Conservation (phyloP, 768 basidiomycete genomes). For the Xerocomus potaroensis region DNA sequence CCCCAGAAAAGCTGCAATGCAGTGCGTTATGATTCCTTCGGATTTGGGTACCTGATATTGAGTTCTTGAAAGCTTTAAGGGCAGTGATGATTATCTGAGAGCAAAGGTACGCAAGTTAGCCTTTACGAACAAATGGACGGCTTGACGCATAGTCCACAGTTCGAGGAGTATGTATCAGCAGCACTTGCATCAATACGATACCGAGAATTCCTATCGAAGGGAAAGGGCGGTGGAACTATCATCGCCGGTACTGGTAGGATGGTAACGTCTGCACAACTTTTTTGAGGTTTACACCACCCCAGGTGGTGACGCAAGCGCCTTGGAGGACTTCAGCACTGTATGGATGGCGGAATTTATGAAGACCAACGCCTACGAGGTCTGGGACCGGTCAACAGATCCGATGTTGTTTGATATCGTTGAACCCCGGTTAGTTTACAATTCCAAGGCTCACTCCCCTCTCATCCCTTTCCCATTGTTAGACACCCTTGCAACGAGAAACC, state of each 20-base stretch:
- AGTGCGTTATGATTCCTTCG: slow-evolving; percentile 41
- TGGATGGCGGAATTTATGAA: slow-evolving; percentile 89
- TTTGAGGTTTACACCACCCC: slow-evolving; percentile 20
- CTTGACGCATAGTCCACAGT: slow-evolving; percentile 32
- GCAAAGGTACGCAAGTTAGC: slow-evolving; percentile 52
- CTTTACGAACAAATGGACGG: neutral
- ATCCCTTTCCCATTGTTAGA: slow-evolving; percentile 35
- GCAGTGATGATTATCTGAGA: slow-evolving; percentile 92
- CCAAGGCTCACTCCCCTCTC: neutral
- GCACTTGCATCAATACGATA: slow-evolving; percentile 88
- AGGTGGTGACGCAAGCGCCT: slow-evolving; percentile 54
- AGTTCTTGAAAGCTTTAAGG: slow-evolving; percentile 67
- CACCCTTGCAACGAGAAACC: slow-evolving; percentile 94
- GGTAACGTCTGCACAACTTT: neutral
- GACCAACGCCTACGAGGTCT: slow-evolving; percentile 84
- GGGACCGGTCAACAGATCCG: slow-evolving; percentile 89
- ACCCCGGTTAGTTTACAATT: slow-evolving; percentile 55
- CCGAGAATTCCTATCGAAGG: slow-evolving; percentile 75
- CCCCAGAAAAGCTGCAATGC: slow-evolving; percentile 55
- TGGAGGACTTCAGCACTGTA: slow-evolving; percentile 78
- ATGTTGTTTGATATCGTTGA: slow-evolving; percentile 94
- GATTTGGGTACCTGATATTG: neutral
- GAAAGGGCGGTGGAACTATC: slow-evolving; percentile 56
- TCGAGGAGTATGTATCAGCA: slow-evolving; percentile 92
- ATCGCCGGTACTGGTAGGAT: slow-evolving; percentile 56